Base-by-base conservation (phyloP, 306 rosid species). In the Quercus parvula region DNA sequence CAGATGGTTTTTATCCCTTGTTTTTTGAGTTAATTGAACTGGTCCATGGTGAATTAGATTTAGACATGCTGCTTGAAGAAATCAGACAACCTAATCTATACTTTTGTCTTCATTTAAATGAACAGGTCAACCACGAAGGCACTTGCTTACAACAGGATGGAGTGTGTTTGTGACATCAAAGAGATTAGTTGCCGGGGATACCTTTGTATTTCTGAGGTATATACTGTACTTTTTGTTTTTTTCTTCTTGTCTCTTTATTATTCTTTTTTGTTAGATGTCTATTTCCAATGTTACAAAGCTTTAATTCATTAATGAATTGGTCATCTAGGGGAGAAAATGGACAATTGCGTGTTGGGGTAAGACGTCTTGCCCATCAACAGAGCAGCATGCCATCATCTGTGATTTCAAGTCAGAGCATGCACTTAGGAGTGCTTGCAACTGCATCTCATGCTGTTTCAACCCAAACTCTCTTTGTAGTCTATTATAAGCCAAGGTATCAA, bases 141-240 rank as follows among this genome's bases (percentile, higher is more conserved):
- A 95, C 88, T 90, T 95, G 86, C 97, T 95, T 44, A 92, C 97
- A 11, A 95, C 98, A 63, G 99, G 99, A 38, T 95, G 99, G 99
- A 95, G 99, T 85, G 89, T 95, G 28, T 95, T 95, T 78, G 99
- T 95, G 75, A 91, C 96, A 59, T 91, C 98, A n/a, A 95, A 95
- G 86, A 84, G 98, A 85, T 87, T 95, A 80, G 88, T 88, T 80
- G 94, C 98, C 0, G 99, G 99, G 77, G 99, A 95, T 77, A 86
- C 98, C 74, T 95, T 95, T 75, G 94, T 95, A 54, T 95, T 95
- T 81, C 81, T 95, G 78, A 86, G 99, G 99, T 91, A 69, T 22
- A 51, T 44, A n/a, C 4, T 54, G 35, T 44, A 18, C 3, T 57
- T 72, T 20, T 72, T 20, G 1, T 55, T 56, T 3, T 69, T 58